Evolutionary conservation across 1,284 basidiomycete species (phyloP).

Genomic region (Moesziomyces sp.): DNA sequence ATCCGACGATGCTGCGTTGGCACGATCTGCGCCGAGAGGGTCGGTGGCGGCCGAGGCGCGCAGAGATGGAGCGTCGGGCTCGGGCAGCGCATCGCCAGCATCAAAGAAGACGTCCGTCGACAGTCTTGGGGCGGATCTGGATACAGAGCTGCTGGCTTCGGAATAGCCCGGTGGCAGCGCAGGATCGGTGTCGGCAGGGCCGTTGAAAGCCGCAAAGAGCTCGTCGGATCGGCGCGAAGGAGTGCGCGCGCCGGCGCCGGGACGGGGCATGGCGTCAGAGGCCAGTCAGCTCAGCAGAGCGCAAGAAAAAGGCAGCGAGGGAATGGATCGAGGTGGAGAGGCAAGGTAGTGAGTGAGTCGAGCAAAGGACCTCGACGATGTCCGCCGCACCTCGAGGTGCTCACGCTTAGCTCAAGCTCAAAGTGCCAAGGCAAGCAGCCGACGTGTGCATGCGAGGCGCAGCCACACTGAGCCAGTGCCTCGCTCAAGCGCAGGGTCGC

Average conservation of each 20-base stretch:
- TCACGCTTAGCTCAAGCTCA: no score
- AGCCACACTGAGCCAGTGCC: no score
- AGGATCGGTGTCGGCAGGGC: slow-evolving; percentile 20
- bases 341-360: no score
- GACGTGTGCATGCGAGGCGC: no score
- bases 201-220: slow-evolving; percentile 44
- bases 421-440: no score
- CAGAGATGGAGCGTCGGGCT: slow-evolving; percentile 15
- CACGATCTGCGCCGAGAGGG: slow-evolving; percentile 42
- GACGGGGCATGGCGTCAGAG: slow-evolving; percentile 29
- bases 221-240: slow-evolving; percentile 34
- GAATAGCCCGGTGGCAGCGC: slow-evolving; percentile 26
- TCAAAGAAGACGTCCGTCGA: slow-evolving; percentile 58
- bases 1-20: slow-evolving; percentile 12
- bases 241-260: slow-evolving; percentile 18
- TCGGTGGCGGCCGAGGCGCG: slow-evolving; percentile 15
- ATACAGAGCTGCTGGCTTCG: slow-evolving; percentile 19
- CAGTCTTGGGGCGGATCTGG: slow-evolving; percentile 5
- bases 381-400: no score
- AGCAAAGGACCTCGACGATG: no score
- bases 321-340: no score
- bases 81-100: slow-evolving; percentile 52
- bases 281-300: neutral
- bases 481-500: no score
- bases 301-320: no score